Percentiles rank a stretch among this genome's conserved stretches.
Conservation (phyloP, 1,284 basidiomycete genomes). For the Thelephora terrestris region DNA sequence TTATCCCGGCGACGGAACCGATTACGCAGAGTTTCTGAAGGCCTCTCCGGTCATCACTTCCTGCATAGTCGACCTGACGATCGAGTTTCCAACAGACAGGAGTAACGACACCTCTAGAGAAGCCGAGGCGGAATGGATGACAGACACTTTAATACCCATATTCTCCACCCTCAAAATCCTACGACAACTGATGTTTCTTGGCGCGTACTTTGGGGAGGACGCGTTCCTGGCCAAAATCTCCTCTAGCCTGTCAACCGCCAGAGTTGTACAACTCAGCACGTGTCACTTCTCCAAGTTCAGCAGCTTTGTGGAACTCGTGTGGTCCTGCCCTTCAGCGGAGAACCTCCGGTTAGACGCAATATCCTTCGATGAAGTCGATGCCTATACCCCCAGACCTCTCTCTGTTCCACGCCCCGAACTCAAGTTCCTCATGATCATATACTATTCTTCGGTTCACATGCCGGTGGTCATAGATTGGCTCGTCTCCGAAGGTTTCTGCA, state of each 20-base stretch:
- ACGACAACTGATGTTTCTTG: constrained; percentile 12
- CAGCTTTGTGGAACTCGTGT: constrained; percentile 17
- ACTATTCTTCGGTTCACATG: constrained; percentile 17
- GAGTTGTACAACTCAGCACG: constrained; percentile 16
- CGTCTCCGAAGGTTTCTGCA: constrained; percentile 12
- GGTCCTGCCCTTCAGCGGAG: constrained; percentile 17
- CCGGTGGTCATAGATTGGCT: constrained; percentile 17
- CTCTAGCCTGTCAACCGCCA: constrained; percentile 11
- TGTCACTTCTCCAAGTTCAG: constrained; percentile 20
- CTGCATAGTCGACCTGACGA: constrained; percentile 18
- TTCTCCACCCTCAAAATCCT: constrained; percentile 8
- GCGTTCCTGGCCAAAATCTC: constrained; percentile 6
- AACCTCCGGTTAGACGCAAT: constrained; percentile 15
- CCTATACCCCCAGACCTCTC: constrained; percentile 2
- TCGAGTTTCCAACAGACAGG: constrained; percentile 9
- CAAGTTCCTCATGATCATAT: constrained; percentile 8
- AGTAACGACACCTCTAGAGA: not conserved
- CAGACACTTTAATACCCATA: not conserved
- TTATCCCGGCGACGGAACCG: constrained; percentile 8
- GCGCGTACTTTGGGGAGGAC: constrained; percentile 12
- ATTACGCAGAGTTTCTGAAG: constrained; percentile 16
- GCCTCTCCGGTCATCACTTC: constrained; percentile 13
- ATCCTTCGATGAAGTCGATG: constrained; percentile 12
- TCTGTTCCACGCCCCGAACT: constrained; percentile 3
- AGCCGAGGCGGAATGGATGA: not conserved